These are phyloP conservation scores for Debaryomyces psychrophilus DNA, from an alignment of 1,139 yeast genomes.

Conservation along the genomic window DNA sequence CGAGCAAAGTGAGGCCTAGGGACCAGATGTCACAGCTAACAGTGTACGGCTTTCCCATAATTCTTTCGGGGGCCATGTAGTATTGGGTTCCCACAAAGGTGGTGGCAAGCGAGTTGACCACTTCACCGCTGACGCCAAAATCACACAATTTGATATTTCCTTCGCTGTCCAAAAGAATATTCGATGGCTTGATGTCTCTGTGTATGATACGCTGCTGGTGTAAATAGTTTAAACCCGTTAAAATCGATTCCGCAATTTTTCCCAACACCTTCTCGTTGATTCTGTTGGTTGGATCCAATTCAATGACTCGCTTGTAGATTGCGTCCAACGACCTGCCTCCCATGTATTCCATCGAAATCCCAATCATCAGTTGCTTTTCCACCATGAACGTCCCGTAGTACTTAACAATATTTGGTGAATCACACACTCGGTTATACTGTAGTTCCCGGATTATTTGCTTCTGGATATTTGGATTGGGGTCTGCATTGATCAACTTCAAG, in stretches of 20 bases:
- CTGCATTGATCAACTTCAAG: conserved; percentile 72
- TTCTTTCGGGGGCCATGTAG: conserved; percentile 98
- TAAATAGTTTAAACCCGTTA: conserved; percentile 81
- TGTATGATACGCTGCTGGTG: conserved; percentile 89
- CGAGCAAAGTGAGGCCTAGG: conserved; percentile 84
- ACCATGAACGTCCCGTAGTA: conserved; percentile 91
- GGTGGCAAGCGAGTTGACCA: conserved; percentile 90
- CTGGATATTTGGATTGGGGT: conserved; percentile 83
- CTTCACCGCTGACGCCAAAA: conserved; percentile 98
- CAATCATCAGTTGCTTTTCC: conserved; percentile 73
- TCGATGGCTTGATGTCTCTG: conserved; percentile 92
- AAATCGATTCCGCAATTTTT: conserved; percentile 81
- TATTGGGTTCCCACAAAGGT: conserved; percentile 97
- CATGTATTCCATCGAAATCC: conserved; percentile 96
- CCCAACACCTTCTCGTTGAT: conserved; percentile 93
- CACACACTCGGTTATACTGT: conserved; percentile 81
- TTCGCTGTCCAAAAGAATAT: conserved; percentile 68
- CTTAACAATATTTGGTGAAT: conserved; percentile 81
- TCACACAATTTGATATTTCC: conserved; percentile 94
- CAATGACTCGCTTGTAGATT: conserved; percentile 67
- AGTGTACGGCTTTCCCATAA: conserved; percentile 91
- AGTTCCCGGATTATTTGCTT: conserved; percentile 84
- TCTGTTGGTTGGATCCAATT: conserved; percentile 72
- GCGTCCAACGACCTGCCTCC: conserved; percentile 92
- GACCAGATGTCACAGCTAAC: conserved; percentile 98